A percentile compares a stretch with the other conserved stretches of the same genome.
Conservation (phyloP, 2,329 filamentous ascomycete species). For the Aplosporella prunicola region DNA sequence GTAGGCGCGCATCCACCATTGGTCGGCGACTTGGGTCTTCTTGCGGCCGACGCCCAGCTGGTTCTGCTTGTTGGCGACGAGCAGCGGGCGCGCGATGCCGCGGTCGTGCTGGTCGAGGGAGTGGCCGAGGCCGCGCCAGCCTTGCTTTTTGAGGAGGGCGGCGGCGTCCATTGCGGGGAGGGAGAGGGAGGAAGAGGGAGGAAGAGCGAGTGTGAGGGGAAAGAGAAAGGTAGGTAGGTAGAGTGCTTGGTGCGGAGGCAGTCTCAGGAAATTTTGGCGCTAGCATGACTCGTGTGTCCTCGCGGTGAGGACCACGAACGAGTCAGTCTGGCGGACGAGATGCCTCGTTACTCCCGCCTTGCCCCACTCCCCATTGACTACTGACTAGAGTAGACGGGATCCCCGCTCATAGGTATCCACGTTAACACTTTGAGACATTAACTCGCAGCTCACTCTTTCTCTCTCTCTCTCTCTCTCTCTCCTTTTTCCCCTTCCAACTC, state of each 20-base stretch:
- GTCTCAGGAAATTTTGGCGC: slow-evolving; percentile 9
- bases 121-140: slow-evolving; percentile 84
- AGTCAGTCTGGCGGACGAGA: too few relatives aligned
- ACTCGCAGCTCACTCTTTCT: neutral
- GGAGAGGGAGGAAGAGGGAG: neutral
- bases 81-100: slow-evolving; percentile 73
- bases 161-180: slow-evolving; percentile 71
- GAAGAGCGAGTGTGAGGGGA: neutral
- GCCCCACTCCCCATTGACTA: neutral
- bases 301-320: too few relatives aligned
- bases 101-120: slow-evolving; percentile 69
- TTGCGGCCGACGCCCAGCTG: slow-evolving; percentile 74
- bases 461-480: neutral
- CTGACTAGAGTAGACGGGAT: neutral
- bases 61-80: slow-evolving; percentile 74
- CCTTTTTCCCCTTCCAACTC: neutral
- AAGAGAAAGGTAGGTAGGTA: neutral
- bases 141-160: slow-evolving; percentile 72
- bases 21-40: slow-evolving; percentile 55
- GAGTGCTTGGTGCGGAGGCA: neutral
- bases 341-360: neutral
- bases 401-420: neutral
- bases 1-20: slow-evolving; percentile 96
- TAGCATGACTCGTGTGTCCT: too few relatives aligned
- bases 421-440: neutral